Evolutionary conservation across 2,329 filamentous ascomycete species (phyloP), one percentile per base, ranked within the genome.

Genomic region (Pseudovirgaria hyperparasitica): DNA sequence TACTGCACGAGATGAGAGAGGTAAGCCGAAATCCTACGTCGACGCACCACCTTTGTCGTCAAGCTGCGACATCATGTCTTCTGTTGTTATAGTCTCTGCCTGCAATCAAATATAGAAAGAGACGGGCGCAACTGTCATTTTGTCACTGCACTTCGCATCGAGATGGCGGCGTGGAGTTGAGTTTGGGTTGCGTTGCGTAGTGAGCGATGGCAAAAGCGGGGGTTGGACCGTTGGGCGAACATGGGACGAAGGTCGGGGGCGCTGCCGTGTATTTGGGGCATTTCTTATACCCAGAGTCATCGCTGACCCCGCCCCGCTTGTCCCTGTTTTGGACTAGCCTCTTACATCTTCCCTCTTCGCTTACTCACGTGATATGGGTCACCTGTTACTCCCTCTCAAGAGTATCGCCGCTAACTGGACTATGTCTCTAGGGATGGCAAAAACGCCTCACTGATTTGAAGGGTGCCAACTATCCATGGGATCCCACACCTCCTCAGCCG

Each of bases 401-500:
- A 28, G 12, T 25, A 25, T 19, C 22, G 28, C 5, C 26, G 10
- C 17, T 19, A 18, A 19, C 26, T 23, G 17, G 19, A 20, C 26
- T 14, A 17, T 17, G 13, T 16, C 22, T 35, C 50, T 28, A 96
- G 86, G 82, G 77, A 60, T 98, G 90, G 90, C 86, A 96, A 64
- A 68, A 76, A 44, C 94, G 92, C 57, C 68, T 98, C 19, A 80
- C 86, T 2, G 73, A 75, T 41, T 74, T 92, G 39, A 74, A 79
- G 39, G 78, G 96, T 35, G 90, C 90, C 33, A 65, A 72, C 31
- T 94, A 96, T 52, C 87, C 90, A 8, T 98, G 90, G 90, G 90
- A 98, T 50, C 87, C 90, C 22, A 76, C 80, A 48, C 77, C 79
- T 26, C 9, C n/a, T 10, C 9, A 9, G 12, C 19, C 17, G 10